A percentile compares a stretch with the other conserved stretches of the same genome.
Conservation (phyloP, 1,284 basidiomycete genomes). For the Apiotrichum brassicae region DNA sequence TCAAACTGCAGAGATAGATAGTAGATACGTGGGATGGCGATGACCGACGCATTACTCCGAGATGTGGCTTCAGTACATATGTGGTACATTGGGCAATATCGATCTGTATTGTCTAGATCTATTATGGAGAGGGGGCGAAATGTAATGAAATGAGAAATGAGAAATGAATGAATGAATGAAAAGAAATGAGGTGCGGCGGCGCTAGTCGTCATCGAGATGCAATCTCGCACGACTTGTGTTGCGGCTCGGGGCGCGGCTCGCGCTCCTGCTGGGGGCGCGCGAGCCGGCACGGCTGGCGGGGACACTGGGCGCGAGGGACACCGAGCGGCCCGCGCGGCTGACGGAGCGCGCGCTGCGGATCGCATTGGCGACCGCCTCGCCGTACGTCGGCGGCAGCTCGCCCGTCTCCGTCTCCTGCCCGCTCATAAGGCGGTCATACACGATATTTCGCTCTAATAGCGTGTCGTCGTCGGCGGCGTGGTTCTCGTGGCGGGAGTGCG, state of each 20-base stretch:
- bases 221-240: conserved; percentile 1
- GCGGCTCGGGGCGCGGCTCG: neutral
- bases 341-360: conserved; percentile 13
- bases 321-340: conserved; percentile 1
- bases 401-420: conserved; percentile 60
- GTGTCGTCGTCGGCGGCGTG: conserved; percentile 26
- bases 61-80: neutral
- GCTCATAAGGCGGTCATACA: conserved; percentile 53
- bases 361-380: conserved; percentile 41
- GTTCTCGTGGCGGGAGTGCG: neutral
- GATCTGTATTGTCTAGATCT: neutral
- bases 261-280: conserved; percentile 2
- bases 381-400: conserved; percentile 60
- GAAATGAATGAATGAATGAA: neutral
- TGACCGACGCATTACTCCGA: no score
- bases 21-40: neutral
- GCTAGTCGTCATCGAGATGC: conserved; percentile 1
- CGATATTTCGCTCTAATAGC: conserved; percentile 45
- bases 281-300: neutral
- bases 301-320: neutral
- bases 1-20: conserved; percentile 5
- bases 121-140: neutral
- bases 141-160: neutral
- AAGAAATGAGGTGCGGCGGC: no score
- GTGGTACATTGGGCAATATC: neutral